Base-by-base conservation (phyloP, 768 basidiomycete species). In the Amylocystis lapponica region DNA sequence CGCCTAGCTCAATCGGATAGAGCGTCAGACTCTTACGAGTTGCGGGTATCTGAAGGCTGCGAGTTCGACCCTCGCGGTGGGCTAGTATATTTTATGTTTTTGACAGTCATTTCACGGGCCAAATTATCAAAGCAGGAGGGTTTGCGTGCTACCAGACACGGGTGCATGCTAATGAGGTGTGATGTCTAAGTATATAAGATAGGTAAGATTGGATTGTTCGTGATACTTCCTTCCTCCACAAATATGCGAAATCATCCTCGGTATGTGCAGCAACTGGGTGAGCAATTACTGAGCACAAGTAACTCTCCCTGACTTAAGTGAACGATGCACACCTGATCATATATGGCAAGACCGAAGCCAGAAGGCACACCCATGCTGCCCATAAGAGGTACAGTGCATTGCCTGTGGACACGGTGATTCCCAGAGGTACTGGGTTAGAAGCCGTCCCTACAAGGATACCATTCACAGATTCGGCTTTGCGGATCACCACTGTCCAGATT, bases 401-500 rank as follows among this genome's bases (percentile, higher is more conserved):
- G 12, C 85, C 87, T 11, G 69, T 66, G 1, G 80, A 71, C 7
- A 88, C 73, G 11, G 66, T 58, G 32, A 91, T 83, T 29, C 85
- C 87, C 26, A 87, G 58, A 3, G 72, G 61, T 16, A 72, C 56
- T 25, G 63, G 61, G 38, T 57, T 53, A 27, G 54, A 49, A 21
- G 64, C 55, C 31, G 57, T 55, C 2, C 65, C 65, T 37, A 81
- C 62, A 25, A 72, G 49, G 46, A 76, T 51, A 21, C 63, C 56
- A 54, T 88, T 88, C 48, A 90, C 67, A 13, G 65, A 63, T 54
- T 79, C 68, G 1, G 74, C 67, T 54, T 81, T 83, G 51, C 79
- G 75, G 39, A 90, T 70, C 39, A 87, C 69, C 34, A 79, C 74
- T 4, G 88, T 88, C 88, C 88, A 91, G 46, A 89, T 79, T 34